Base-by-base conservation (phyloP, 1,139 yeast species). In the Debaryomyces psychrophilus region DNA sequence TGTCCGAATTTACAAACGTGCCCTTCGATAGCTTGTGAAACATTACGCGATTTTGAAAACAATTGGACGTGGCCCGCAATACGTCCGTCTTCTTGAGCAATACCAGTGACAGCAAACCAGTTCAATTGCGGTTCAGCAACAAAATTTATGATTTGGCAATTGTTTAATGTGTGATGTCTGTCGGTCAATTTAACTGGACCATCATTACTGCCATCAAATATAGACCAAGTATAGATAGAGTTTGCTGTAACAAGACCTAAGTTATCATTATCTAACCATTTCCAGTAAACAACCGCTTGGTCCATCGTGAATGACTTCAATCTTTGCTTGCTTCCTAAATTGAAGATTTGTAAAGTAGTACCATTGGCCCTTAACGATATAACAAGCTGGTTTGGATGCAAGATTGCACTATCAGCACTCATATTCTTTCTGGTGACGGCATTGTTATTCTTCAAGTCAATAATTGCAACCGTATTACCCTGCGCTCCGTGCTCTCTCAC, bases 11-110 rank as follows among this genome's bases (percentile, higher is more conserved):
- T 83, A 49, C 96, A 93, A 46, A 95, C 98, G 67, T 95, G 99
- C 56, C 99, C 99, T 64, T 95, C 98, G 59, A 95, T 90, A 25
- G 96, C 95, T 73, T 95, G 99, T 14, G 98, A 90, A 43, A 92
- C 90, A 62, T 88, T 87, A 68, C 98, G 85, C 47, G 85, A 83
- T 64, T 85, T 87, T 50, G 96, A 87, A 70, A 77, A 95, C 53
- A 95, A 81, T 73, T 95, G 99, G 64, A 93, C 87, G 69, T 90
- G 95, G 62, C 99, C 99, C 29, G 92, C 97, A 58, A 95, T 89
- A 60, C 96, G 83, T 52, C 96, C 96, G 58, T 88, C 87, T 64
- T 90, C 97, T 69, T 90, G 97, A 38, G 96, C 86, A 64, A 95
- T 92, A 58, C 99, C 99, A 51, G 89, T 90, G 48, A 92, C 81